phyloP scores from a whole-genome alignment of 208 protist species.

The Crithidia sp. region DNA sequence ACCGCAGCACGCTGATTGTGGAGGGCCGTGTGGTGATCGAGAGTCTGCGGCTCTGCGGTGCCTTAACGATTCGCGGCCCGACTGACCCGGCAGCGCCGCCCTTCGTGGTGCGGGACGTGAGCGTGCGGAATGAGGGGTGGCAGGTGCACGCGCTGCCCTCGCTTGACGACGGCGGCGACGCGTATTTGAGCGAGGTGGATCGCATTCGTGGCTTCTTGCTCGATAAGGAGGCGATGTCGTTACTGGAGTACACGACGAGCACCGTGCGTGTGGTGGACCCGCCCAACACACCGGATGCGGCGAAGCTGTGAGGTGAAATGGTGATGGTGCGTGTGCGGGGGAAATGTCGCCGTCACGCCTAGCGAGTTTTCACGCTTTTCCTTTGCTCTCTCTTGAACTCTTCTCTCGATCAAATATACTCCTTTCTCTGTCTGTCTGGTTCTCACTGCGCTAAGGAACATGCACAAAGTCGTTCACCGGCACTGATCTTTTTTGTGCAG shows the following conservation, averaged over 20 bases:
- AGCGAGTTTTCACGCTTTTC: too few relatives aligned
- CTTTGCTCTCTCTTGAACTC: too few relatives aligned
- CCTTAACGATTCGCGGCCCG: constrained; percentile 65
- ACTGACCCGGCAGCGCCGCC: constrained; percentile 28
- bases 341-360: too few relatives aligned
- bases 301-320: constrained; percentile 25
- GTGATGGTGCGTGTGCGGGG: too few relatives aligned
- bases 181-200: constrained; percentile 42
- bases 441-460: not conserved
- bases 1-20: constrained; percentile 72
- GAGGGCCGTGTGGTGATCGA: constrained; percentile 77
- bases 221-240: constrained; percentile 38
- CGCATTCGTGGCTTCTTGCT: constrained; percentile 86
- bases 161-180: not conserved
- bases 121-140: constrained; percentile 66
- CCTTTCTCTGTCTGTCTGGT: too few relatives aligned
- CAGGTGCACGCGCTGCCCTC: constrained; percentile 31
- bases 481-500: too few relatives aligned
- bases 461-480: not conserved
- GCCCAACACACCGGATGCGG: constrained; percentile 6
- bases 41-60: constrained; percentile 69
- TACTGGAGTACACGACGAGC: constrained; percentile 26
- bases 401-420: too few relatives aligned
- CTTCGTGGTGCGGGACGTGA: constrained; percentile 50
- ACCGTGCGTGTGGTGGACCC: not conserved